Conservation (phyloP, 805 yeast genomes). For the Teunomyces panamensis region DNA sequence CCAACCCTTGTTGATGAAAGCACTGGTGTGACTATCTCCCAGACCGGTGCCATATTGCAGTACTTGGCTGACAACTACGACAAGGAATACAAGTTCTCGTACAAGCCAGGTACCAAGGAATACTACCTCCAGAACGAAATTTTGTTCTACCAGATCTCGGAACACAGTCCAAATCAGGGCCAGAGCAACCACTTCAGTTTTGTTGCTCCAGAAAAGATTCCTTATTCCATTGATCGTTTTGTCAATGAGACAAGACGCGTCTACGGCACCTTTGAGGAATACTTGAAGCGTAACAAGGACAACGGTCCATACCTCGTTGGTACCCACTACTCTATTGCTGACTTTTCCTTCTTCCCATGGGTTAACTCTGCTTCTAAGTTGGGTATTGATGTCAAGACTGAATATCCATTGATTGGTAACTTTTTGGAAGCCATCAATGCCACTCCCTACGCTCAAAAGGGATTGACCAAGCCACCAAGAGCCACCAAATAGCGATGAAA, state of each 20-base stretch:
- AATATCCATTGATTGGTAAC: slow-evolving; percentile 38
- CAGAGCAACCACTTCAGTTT: slow-evolving; percentile 50
- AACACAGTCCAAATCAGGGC: slow-evolving; percentile 62
- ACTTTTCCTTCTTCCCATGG: slow-evolving; percentile 52
- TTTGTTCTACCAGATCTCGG: slow-evolving; percentile 54
- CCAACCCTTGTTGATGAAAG: slow-evolving; percentile 48
- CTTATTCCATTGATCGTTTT: slow-evolving; percentile 54
- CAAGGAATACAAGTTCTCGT: slow-evolving; percentile 46
- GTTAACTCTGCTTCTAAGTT: slow-evolving; percentile 12
- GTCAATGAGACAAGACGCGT: slow-evolving; percentile 50
- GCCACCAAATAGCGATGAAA: not conserved
- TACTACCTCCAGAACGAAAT: slow-evolving; percentile 56
- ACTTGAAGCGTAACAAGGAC: slow-evolving; percentile 43
- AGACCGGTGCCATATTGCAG: slow-evolving; percentile 59
- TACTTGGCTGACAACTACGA: slow-evolving; percentile 63
- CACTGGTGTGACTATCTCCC: slow-evolving; percentile 49
- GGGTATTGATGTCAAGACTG: slow-evolving; percentile 27
- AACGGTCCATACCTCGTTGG: slow-evolving; percentile 51
- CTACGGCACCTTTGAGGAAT: slow-evolving; percentile 51
- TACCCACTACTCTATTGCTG: slow-evolving; percentile 57
- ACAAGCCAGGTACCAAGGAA: slow-evolving; percentile 28
- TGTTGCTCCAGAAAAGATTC: slow-evolving; percentile 49
- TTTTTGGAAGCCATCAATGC: slow-evolving; percentile 42
- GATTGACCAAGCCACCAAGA: slow-evolving; percentile 15
- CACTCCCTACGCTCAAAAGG: slow-evolving; percentile 22